Evolutionary conservation across 352 stramenopile species (phyloP), one percentile per base, ranked within the genome.

Genomic region (Phytophthora rubi): DNA sequence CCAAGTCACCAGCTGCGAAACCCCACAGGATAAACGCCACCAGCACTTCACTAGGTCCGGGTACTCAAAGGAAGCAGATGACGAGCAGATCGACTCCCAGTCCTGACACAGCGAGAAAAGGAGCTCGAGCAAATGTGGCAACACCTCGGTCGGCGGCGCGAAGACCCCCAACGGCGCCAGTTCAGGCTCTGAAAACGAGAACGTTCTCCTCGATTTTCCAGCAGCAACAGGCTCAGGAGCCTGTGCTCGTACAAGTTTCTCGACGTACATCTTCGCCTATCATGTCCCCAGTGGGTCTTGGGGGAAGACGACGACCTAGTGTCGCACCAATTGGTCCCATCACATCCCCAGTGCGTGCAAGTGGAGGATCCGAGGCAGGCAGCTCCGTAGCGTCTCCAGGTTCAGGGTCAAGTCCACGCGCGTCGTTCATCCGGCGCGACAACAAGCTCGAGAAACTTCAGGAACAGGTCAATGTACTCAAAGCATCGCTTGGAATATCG

Each of bases 381-480:
- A 68, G 30, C 37, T 21, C 39, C 21, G 5, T 54, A 5, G 18
- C 26, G 28, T 39, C 59, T 42, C 28, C 53, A 32, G 51, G 23
- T 6, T 53, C 59, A 18, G n/a, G 21, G 8, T 47, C 51, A 10
- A 64, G 32, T 52, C 73, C 70, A 9, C 76, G 70, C 7, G 32
- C 71, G 8, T 81, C 79, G 15, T 70, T 81, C 18, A 52, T 78
- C 30, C 76, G 83, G 12, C 79, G 78, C 23, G 78, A 89, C 37
- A 85, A 78, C 58, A 88, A 88, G 42, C 76, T 92, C 49, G 80
- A 91, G 56, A 76, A 79, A 30, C 70, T 94, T 4, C 76, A 90
- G 26, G 86, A 94, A 63, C 86, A 94, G 45, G 79, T 94, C 54
- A 85, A 80, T 5, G 80, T 94, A 7, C 73, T 94, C 21, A 94